These are phyloP conservation scores for Aspergillus spinulosporus DNA, from an alignment of 2,329 filamentous ascomycete species.

Conservation along the genomic window DNA sequence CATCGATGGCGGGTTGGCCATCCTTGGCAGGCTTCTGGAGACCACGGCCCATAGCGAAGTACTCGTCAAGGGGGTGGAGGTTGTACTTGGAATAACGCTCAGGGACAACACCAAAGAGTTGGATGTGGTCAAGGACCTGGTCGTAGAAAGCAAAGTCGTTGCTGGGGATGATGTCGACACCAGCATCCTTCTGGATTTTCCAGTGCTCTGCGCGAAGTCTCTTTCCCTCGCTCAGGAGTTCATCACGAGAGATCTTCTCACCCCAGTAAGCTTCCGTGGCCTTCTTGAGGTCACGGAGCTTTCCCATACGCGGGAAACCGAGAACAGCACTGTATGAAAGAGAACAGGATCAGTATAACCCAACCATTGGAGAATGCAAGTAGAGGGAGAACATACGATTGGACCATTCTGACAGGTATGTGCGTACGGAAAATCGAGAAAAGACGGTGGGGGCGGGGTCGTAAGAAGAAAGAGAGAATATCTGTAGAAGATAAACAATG, in stretches of 20 bases:
- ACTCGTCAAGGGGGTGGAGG: conserved; percentile 87
- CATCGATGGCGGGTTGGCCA: conserved; percentile 65
- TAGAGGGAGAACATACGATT: conserved; percentile 52
- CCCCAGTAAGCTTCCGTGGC: conserved; percentile 98
- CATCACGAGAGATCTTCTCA: conserved; percentile 88
- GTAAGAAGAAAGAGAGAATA: conserved; percentile 10
- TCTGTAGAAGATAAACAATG: conserved; percentile 5
- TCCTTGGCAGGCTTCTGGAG: conserved; percentile 77
- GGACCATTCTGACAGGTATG: conserved; percentile 55
- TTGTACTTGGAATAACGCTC: conserved; percentile 91
- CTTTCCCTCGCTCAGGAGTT: conserved; percentile 94
- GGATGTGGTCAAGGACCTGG: conserved; percentile 95
- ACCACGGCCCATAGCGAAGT: conserved; percentile 99
- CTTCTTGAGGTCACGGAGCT: conserved; percentile 99
- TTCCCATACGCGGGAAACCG: conserved; percentile 99
- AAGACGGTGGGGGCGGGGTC: conserved; percentile 12
- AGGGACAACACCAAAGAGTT: conserved; percentile 91
- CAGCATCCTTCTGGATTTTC: conserved; percentile 99
- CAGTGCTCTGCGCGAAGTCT: conserved; percentile 94
- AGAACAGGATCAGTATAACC: not conserved
- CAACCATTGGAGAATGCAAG: conserved; percentile 6
- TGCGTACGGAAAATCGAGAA: conserved; percentile 21
- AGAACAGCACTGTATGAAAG: conserved; percentile 66
- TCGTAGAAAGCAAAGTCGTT: conserved; percentile 99
- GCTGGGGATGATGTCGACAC: conserved; percentile 96